A percentile compares a stretch with the other conserved stretches of the same genome.
phyloP scores from a whole-genome alignment of 225 moss, liverwort and hornwort species.

The Climacium dendroides region DNA sequence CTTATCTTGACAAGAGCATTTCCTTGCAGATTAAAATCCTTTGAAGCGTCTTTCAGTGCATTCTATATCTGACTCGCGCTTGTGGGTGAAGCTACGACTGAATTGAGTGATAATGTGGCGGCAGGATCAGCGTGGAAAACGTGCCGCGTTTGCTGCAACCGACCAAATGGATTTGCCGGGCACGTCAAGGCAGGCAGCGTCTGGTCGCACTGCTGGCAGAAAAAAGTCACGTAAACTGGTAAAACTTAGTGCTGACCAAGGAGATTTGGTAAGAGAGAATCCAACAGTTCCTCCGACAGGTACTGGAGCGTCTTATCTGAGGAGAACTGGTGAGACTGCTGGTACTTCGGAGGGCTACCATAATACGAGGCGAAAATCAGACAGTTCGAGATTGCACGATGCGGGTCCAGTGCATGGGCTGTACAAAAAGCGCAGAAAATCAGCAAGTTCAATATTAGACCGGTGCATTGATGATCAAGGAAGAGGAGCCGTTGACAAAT shows the following conservation, averaged over 20 bases:
- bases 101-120: neutral
- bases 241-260: slow-evolving; percentile 4
- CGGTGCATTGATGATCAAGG: neutral
- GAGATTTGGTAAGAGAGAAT: neutral
- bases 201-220: slow-evolving; percentile 1
- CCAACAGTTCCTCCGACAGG: neutral
- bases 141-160: neutral
- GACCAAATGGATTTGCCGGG: neutral
- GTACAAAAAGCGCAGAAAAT: slow-evolving; percentile 13
- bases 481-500: neutral
- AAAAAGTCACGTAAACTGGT: slow-evolving; percentile 22
- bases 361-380: slow-evolving; percentile 7
- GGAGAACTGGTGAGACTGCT: neutral
- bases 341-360: neutral
- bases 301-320: slow-evolving; percentile 1
- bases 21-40: neutral
- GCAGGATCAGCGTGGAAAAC: slow-evolving; percentile 12
- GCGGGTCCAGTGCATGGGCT: slow-evolving; percentile 3
- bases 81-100: neutral
- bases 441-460: neutral
- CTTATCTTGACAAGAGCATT: neutral
- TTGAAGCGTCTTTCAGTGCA: neutral
- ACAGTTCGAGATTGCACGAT: neutral
- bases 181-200: slow-evolving; percentile 1
- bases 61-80: neutral